phyloP scores from a whole-genome alignment of 2,329 filamentous ascomycete genomes.

The Passalora sequoiae region DNA sequence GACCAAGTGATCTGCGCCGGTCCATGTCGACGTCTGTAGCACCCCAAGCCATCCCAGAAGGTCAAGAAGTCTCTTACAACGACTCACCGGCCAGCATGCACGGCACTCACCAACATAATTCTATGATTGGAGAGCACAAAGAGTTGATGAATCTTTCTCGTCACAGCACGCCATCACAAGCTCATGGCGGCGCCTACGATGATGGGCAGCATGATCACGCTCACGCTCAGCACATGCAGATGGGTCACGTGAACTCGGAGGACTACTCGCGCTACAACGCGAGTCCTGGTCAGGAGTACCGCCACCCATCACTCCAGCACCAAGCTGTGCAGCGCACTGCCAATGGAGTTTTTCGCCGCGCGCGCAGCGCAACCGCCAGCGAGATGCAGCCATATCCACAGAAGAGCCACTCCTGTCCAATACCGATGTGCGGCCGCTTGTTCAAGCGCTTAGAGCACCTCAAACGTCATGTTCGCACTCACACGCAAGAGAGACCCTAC shows the following conservation, averaged over 20 bases:
- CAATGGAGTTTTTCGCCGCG: slow-evolving; percentile 76
- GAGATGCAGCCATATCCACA: slow-evolving; percentile 94
- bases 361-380: slow-evolving; percentile 91
- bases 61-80: slow-evolving; percentile 63
- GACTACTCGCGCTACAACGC: slow-evolving; percentile 59
- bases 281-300: slow-evolving; percentile 40
- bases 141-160: slow-evolving; percentile 79
- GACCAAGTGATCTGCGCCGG: slow-evolving; percentile 82
- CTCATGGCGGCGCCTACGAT: slow-evolving; percentile 75
- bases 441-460: slow-evolving; percentile 99
- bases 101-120: slow-evolving; percentile 58
- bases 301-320: slow-evolving; percentile 51
- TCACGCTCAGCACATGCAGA: slow-evolving; percentile 55
- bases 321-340: slow-evolving; percentile 56
- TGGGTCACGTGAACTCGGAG: slow-evolving; percentile 56
- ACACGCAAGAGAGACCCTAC: slow-evolving; percentile 98
- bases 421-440: slow-evolving; percentile 89
- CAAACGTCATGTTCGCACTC: slow-evolving; percentile 97
- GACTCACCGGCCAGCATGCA: slow-evolving; percentile 74
- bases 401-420: slow-evolving; percentile 98
- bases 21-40: slow-evolving; percentile 86
- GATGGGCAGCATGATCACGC: slow-evolving; percentile 18
- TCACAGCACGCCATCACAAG: slow-evolving; percentile 80
- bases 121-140: slow-evolving; percentile 66
- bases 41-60: slow-evolving; percentile 54